These are phyloP conservation scores for Coemansia sp. DNA, from an alignment of 192 early-diverging fungal genomes.

Conservation along the genomic window DNA sequence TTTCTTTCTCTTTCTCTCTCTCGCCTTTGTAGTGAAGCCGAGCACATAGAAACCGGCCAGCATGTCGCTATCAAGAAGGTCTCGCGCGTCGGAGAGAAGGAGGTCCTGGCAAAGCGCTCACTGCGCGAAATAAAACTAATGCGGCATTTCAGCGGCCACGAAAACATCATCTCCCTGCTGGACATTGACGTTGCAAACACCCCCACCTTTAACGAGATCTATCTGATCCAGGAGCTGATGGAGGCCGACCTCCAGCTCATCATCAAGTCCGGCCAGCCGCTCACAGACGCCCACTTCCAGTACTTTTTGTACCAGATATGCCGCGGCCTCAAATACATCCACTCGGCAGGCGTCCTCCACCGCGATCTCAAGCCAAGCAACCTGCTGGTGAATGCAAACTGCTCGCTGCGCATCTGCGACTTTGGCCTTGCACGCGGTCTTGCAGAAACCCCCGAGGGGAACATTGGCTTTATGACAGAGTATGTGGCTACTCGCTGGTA, in stretches of 20 bases:
- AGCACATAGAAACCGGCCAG: conserved; percentile 72
- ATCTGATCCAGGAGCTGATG: conserved; percentile 98
- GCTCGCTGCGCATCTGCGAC: conserved; percentile 95
- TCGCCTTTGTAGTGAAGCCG: conserved; percentile 67
- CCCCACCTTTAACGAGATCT: conserved; percentile 89
- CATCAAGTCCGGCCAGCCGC: conserved; percentile 86
- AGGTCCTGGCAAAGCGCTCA: conserved; percentile 84
- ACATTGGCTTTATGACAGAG: conserved; percentile 97
- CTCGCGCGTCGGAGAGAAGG: conserved; percentile 77
- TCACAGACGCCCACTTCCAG: conserved; percentile 96
- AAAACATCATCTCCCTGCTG: conserved; percentile 91
- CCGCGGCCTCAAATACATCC: conserved; percentile 97
- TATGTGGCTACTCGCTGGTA: conserved; percentile 99
- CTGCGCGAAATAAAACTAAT: conserved; percentile 91
- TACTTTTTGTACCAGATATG: conserved; percentile 99
- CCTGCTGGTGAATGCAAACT: conserved; percentile 86
- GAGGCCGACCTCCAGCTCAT: conserved; percentile 98
- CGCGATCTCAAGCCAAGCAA: conserved; percentile 98
- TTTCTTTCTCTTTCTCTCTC: background rate
- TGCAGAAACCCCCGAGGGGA: conserved; percentile 73
- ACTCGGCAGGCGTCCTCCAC: conserved; percentile 96
- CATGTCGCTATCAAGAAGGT: conserved; percentile 95
- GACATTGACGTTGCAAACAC: conserved; percentile 86
- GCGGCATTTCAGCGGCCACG: conserved; percentile 89
- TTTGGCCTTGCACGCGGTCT: conserved; percentile 97